Evolutionary conservation across 805 yeast species (phyloP), one percentile per base, ranked within the genome.

Genomic region (Saccharomycopsis schoenii): DNA sequence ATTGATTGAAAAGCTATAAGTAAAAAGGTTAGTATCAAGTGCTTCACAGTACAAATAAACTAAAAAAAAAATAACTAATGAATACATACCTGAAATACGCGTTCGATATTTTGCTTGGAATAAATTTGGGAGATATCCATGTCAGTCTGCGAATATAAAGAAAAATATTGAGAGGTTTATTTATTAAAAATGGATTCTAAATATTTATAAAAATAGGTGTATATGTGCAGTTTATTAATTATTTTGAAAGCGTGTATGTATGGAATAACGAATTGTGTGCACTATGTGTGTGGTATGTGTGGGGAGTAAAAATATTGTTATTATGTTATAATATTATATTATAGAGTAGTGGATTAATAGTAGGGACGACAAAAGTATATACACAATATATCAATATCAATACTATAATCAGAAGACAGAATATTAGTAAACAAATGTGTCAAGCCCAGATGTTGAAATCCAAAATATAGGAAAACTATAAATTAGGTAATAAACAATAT

Each of bases 91-190:
- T 54, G 51, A 12, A 58, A 34, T 6, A 60, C 63, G 41, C 58
- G 55, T 39, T 61, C 60, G 15, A 61, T 58, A 37, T 61, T 61
- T 37, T 58, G 60, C 37, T 58, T 57, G 54, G 59, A 56, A 36
- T 59, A 59, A 9, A 55, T 14, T 34, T 59, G 61, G 24, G 60
- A 58, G 34, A 40, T 40, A 52, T 58, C 60, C 60, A 58, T 58
- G 24, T 17, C 25, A 11, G 24, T 29, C 34, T 4, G 34, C 6
- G 34, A 29, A 6, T 37, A 37, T 37, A 37, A 37, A 37, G 54
- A 42, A 21, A 25, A 42, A 24, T 39, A 29, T 37, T 36, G 3
- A 4, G 6, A 29, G 6, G 6, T 29, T 4, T 29, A 4, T 29
- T 29, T 29, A 29, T 29, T 29, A 29, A 29, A 29, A 29, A 29